phyloP scores from a whole-genome alignment of 2,329 filamentous ascomycete genomes.

The Aspergillus clavatus region DNA sequence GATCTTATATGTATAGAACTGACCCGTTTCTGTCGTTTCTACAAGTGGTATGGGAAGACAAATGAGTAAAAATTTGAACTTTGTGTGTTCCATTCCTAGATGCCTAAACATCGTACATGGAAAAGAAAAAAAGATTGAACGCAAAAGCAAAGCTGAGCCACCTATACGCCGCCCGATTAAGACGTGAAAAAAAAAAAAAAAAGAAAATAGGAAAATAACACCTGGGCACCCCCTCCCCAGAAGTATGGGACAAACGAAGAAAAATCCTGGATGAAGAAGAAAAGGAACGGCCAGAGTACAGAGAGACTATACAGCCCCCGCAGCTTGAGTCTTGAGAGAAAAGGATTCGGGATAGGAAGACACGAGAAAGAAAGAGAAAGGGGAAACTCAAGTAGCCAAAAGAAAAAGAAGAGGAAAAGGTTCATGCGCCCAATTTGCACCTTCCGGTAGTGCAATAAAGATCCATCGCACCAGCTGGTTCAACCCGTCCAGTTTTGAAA shows the following conservation, averaged over 20 bases:
- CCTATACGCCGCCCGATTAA: conserved; percentile 18
- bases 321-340: conserved; percentile 10
- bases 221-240: conserved; percentile 10
- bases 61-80: background rate
- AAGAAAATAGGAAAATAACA: conserved; percentile 7
- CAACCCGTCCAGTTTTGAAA: conserved; percentile 32
- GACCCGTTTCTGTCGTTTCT: no score
- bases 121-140: conserved; percentile 1
- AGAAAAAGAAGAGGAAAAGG: conserved; percentile 17
- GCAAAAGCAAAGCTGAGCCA: conserved; percentile 10
- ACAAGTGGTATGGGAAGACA: no score
- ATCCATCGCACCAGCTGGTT: conserved; percentile 26
- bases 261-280: conserved; percentile 7
- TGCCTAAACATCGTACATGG: conserved; percentile 3
- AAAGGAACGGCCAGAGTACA: conserved; percentile 6
- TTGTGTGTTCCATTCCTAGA: conserved; percentile 1
- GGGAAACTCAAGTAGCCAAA: conserved; percentile 21
- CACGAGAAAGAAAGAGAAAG: conserved; percentile 21
- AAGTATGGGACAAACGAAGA: conserved; percentile 19
- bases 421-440: conserved; percentile 29
- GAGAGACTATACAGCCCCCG: conserved; percentile 8
- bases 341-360: conserved; percentile 11
- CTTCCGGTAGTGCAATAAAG: conserved; percentile 23
- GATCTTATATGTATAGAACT: no score
- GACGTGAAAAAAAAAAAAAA: conserved; percentile 3